These are phyloP conservation scores for Beta macrorhiza DNA, from an alignment of 179 eudicot species.

Conservation along the genomic window DNA sequence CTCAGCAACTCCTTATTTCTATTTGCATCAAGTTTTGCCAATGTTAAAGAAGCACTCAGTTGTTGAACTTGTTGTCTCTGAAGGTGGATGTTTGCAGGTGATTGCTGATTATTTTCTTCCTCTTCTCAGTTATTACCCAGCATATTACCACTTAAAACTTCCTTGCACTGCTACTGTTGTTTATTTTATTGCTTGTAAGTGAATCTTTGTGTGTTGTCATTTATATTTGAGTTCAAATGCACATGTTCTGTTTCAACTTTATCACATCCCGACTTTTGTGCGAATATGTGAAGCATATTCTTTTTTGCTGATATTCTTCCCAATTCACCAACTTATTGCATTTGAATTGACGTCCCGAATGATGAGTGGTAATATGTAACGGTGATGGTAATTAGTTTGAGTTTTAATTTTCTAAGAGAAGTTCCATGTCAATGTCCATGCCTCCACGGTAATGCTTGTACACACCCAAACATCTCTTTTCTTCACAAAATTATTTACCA, in stretches of 20 bases:
- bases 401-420: too few species aligned
- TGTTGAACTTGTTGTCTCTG: constrained; percentile 66
- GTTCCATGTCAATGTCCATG: too few species aligned
- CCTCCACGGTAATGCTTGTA: too few species aligned
- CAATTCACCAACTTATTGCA: neutral
- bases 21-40: constrained; percentile 73
- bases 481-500: too few species aligned
- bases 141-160: neutral
- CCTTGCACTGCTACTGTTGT: neutral
- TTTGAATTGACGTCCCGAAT: neutral
- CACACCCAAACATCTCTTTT: too few species aligned
- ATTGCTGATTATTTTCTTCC: neutral
- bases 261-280: neutral
- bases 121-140: too few species aligned
- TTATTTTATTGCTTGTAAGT: neutral
- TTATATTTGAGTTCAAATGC: neutral
- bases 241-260: neutral
- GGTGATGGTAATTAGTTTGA: too few species aligned
- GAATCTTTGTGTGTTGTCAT: neutral
- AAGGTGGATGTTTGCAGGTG: constrained; percentile 97
- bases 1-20: constrained; percentile 66
- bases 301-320: neutral
- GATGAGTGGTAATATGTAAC: too few species aligned
- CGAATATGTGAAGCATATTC: neutral
- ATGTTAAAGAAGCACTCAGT: constrained; percentile 67